Evolutionary conservation across 371 early-diverging fungal species (phyloP), one percentile per base, ranked within the genome.

Genomic region (Circinella umbellata): DNA sequence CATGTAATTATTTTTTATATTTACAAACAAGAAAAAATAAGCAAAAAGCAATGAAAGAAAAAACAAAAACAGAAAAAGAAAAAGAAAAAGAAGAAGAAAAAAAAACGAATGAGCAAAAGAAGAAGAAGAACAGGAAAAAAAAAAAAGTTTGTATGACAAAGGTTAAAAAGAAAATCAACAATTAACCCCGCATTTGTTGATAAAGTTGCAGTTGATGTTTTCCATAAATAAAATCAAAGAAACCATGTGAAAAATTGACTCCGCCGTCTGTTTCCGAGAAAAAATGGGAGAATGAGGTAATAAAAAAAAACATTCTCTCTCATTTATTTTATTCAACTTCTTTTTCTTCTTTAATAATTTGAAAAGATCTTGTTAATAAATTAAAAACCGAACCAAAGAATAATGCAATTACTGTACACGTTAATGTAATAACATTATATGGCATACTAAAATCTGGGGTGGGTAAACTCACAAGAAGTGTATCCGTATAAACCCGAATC

Each of bases 401-500:
- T 48, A 98, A 80, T 0, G 96, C 97, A 73, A 98, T 87, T 34
- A 96, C 89, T 0, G 99, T 99, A 71, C 95, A 96, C 1, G 98
- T 95, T 76, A 98, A 83, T 0, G 98, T 96, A 65, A 98, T 96
- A 57, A 98, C 98, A 80, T 99, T 99, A 80, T 98, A 99, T 0
- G 98, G 98, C 99, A 99, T 99, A 65, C 92, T 92, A 69, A 99
- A 99, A 69, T 99, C 99, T 3, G 99, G 98, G 11, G 96, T 95
- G 7, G 98, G 96, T 61, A 97, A 84, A 54, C 90, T 91, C 42
- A 96, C 88, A 54, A 97, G 81, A 11, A 97, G 70, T 6, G 91
- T 88, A 69, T 95, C 94, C 2, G 96, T 95, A 72, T 93, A 96
- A 11, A 95, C 73, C 20, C 93, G 80, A 57, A 85, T 82, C 36